Conservation (phyloP, 139 green algal genomes). For the Astrephomene gubernaculifera region DNA sequence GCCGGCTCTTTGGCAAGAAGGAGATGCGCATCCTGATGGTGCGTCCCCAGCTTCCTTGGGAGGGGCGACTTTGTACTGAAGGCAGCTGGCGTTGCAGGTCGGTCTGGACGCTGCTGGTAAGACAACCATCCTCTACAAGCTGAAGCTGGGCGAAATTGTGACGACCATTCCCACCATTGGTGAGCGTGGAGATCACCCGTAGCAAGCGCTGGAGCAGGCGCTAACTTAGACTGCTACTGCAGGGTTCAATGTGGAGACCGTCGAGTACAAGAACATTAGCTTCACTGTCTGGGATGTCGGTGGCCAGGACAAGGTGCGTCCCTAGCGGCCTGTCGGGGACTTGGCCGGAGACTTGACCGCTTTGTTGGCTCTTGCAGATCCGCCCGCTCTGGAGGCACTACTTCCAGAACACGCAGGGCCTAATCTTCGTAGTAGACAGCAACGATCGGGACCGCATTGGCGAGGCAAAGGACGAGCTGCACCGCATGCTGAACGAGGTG, state of each 20-base stretch:
- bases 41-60: neutral
- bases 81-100: slow-evolving; percentile 53
- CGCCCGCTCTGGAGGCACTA: slow-evolving; percentile 96
- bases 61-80: neutral
- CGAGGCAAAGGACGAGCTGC: slow-evolving; percentile 97
- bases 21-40: slow-evolving; percentile 93
- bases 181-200: slow-evolving; percentile 54
- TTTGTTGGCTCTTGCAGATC: slow-evolving; percentile 73
- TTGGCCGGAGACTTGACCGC: neutral
- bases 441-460: slow-evolving; percentile 93
- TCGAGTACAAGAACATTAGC: slow-evolving; percentile 95
- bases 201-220: neutral
- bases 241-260: slow-evolving; percentile 96
- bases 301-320: slow-evolving; percentile 96
- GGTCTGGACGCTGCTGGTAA: slow-evolving; percentile 98
- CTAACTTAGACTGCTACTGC: neutral
- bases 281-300: slow-evolving; percentile 98
- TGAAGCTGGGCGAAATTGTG: slow-evolving; percentile 96
- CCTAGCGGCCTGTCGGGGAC: slow-evolving; percentile 68
- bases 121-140: slow-evolving; percentile 99
- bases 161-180: slow-evolving; percentile 93
- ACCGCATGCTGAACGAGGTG: slow-evolving; percentile 99
- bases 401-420: slow-evolving; percentile 98
- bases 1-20: slow-evolving; percentile 83
- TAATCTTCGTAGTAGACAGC: slow-evolving; percentile 99